Percentiles rank a stretch among this genome's conserved stretches.
Evolutionary conservation across 1,139 yeast genomes (phyloP).

Genomic region (Protomyces macrosporus): DNA sequence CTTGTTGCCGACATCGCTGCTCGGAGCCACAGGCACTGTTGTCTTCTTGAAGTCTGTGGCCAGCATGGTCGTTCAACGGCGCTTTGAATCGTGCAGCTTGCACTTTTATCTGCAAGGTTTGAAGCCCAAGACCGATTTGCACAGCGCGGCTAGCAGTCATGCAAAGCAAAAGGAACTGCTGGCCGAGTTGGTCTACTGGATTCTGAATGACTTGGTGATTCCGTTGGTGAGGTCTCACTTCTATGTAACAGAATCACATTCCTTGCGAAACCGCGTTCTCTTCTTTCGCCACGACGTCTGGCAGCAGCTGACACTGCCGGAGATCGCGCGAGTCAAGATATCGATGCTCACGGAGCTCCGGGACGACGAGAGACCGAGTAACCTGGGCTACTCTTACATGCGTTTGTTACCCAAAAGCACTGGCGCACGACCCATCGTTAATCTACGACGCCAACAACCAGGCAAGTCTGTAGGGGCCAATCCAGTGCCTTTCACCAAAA

Average conservation of each 20-base stretch:
- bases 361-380: background rate
- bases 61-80: constrained; percentile 41
- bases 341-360: constrained; percentile 31
- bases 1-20: background rate
- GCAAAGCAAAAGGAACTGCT: constrained; percentile 38
- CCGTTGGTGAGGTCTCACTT: constrained; percentile 54
- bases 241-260: constrained; percentile 59
- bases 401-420: constrained; percentile 35
- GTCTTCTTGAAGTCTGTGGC: constrained; percentile 32
- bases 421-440: constrained; percentile 35
- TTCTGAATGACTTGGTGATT: constrained; percentile 48
- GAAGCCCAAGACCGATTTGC: constrained; percentile 46
- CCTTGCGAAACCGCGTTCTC: constrained; percentile 39
- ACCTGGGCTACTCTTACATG: constrained; percentile 34
- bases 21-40: background rate
- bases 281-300: constrained; percentile 62
- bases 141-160: constrained; percentile 35
- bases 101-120: constrained; percentile 39
- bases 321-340: constrained; percentile 30
- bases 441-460: constrained; percentile 32
- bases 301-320: constrained; percentile 43
- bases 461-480: constrained; percentile 8
- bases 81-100: constrained; percentile 38
- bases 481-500: background rate
- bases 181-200: constrained; percentile 52